A percentile compares a stretch with the other conserved stretches of the same genome.
phyloP scores from a whole-genome alignment of 352 stramenopile species.

The Phytopythium sindhum region DNA sequence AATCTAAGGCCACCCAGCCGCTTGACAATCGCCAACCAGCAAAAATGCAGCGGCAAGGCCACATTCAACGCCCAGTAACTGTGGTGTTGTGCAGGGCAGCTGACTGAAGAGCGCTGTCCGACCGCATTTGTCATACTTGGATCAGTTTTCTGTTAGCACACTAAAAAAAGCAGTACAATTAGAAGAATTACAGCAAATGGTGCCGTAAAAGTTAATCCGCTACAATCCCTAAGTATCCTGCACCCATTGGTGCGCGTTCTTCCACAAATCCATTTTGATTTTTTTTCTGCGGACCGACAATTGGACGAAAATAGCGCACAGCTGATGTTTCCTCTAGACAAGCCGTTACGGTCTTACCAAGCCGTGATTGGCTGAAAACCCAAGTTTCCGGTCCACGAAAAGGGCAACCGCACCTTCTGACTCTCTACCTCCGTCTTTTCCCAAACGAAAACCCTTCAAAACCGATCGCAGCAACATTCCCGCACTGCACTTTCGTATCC shows the following conservation, averaged over 20 bases:
- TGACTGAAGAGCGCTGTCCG: no score
- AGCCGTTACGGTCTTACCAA: background rate
- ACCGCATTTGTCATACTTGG: no score
- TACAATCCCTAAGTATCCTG: conserved; percentile 2
- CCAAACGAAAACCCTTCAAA: background rate
- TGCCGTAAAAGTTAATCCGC: background rate
- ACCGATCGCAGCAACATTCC: background rate
- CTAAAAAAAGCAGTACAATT: background rate
- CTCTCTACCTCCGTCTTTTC: conserved; percentile 1
- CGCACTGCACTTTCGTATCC: background rate
- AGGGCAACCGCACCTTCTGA: background rate
- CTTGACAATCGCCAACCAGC: background rate
- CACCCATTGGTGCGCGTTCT: background rate
- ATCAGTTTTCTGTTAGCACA: background rate
- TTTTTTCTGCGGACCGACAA: background rate
- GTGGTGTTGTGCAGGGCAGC: no score
- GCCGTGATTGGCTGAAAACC: background rate
- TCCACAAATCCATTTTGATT: background rate
- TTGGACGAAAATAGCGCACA: background rate
- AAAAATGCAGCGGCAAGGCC: no score
- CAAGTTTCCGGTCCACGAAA: background rate
- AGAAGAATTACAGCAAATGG: background rate
- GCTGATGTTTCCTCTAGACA: background rate
- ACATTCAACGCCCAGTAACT: no score
- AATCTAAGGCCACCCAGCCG: background rate